Evolutionary conservation across 2,329 filamentous ascomycete species (phyloP).

Genomic region (Penicillium sp.): DNA sequence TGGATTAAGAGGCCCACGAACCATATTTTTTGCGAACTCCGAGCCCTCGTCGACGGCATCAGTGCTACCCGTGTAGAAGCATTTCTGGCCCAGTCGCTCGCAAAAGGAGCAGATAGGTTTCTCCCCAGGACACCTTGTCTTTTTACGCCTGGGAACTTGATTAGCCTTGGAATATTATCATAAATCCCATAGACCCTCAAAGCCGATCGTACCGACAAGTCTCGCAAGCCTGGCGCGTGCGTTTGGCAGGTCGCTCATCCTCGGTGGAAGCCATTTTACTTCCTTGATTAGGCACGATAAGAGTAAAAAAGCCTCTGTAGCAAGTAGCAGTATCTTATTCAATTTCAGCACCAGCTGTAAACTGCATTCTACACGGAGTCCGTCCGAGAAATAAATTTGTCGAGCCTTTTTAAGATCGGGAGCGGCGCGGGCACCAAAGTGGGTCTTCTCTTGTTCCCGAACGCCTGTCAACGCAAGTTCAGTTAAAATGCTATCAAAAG

Average conservation of each 20-base stretch:
- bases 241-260: background rate
- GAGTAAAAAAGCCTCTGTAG: background rate
- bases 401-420: background rate
- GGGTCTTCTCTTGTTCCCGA: background rate
- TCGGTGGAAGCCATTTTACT: background rate
- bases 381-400: background rate
- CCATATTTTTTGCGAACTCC: constrained; percentile 13
- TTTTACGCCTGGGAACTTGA: background rate
- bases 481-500: too few species aligned
- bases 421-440: background rate
- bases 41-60: constrained; percentile 1
- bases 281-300: background rate
- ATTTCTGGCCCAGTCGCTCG: background rate
- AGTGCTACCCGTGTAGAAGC: background rate
- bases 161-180: background rate
- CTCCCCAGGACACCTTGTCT: background rate
- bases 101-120: background rate
- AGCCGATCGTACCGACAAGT: background rate
- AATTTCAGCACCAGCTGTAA: background rate
- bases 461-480: too few species aligned
- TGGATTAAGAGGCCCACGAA: background rate
- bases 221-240: background rate
- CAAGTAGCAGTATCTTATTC: background rate
- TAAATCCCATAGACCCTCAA: background rate
- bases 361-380: background rate